phyloP scores from a whole-genome alignment of 2,329 filamentous ascomycete species.

The Colletotrichum sp. region DNA sequence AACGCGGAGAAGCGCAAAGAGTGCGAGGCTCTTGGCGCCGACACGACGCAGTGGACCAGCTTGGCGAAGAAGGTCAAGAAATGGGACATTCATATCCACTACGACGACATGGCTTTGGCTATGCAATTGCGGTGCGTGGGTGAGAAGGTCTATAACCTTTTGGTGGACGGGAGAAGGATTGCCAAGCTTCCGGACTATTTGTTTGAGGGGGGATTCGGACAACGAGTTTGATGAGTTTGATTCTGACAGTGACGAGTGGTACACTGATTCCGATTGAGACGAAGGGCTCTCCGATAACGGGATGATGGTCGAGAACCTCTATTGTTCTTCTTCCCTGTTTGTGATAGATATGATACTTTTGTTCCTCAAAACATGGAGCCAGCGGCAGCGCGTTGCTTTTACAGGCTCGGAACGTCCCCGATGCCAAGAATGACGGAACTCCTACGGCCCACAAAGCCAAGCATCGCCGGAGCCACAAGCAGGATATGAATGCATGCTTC shows the following conservation, averaged over 20 bases:
- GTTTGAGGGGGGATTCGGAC: not conserved
- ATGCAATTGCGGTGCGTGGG: conserved; percentile 57
- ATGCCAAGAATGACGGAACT: not conserved
- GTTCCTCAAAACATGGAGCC: too few species aligned
- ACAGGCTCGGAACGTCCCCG: not conserved
- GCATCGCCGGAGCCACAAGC: not conserved
- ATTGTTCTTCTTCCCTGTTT: accelerated
- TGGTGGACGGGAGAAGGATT: not conserved
- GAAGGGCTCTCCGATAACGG: not conserved
- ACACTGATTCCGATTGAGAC: not conserved
- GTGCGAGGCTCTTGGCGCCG: conserved; percentile 41
- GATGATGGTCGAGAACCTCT: too few species aligned
- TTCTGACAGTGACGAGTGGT: not conserved
- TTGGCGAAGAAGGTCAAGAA: conserved; percentile 35
- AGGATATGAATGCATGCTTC: not conserved
- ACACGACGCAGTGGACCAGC: conserved; percentile 29
- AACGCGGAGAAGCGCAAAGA: conserved; percentile 35
- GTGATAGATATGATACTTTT: too few species aligned
- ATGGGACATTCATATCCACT: conserved; percentile 43
- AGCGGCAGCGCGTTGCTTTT: too few species aligned
- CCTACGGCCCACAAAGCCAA: not conserved
- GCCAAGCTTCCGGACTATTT: not conserved
- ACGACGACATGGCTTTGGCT: conserved; percentile 46
- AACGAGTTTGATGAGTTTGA: not conserved
- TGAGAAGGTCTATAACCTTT: conserved; percentile 37